Conservation (phyloP, 106 monocot genomes). For the Dioscorea zingiberensis region DNA sequence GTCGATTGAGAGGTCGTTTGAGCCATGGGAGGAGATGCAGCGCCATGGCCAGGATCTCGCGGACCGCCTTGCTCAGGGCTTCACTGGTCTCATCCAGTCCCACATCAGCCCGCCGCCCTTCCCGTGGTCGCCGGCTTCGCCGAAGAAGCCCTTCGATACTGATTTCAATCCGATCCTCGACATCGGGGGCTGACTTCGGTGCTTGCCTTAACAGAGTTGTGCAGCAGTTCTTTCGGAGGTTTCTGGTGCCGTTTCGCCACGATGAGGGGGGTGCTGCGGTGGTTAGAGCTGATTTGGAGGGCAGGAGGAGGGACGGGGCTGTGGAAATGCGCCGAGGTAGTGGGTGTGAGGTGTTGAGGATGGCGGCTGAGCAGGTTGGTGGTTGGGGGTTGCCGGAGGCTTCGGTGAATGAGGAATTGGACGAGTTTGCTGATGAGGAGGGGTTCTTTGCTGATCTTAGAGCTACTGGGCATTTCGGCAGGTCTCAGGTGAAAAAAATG, state of each 20-base stretch:
- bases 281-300: constrained; percentile 7
- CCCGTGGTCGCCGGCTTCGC: constrained; percentile 38
- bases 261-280: constrained; percentile 13
- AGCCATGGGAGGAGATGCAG: constrained; percentile 96
- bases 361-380: constrained; percentile 27
- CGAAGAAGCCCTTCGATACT: constrained; percentile 33
- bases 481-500: constrained; percentile 30
- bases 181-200: constrained; percentile 80
- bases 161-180: constrained; percentile 35
- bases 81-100: constrained; percentile 60
- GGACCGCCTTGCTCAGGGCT: constrained; percentile 85
- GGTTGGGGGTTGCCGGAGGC: constrained; percentile 13
- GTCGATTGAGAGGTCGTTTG: constrained; percentile 69
- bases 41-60: constrained; percentile 91
- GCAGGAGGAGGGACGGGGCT: constrained; percentile 8
- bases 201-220: constrained; percentile 54
- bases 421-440: constrained; percentile 35
- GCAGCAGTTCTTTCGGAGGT: constrained; percentile 60
- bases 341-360: constrained; percentile 11
- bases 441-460: constrained; percentile 33
- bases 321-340: constrained; percentile 9
- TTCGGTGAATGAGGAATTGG: constrained; percentile 2
- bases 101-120: constrained; percentile 22
- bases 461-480: constrained; percentile 22
- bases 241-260: constrained; percentile 61